phyloP scores from a whole-genome alignment of 2,329 filamentous ascomycete species.

The Aspergillus amoenus region DNA sequence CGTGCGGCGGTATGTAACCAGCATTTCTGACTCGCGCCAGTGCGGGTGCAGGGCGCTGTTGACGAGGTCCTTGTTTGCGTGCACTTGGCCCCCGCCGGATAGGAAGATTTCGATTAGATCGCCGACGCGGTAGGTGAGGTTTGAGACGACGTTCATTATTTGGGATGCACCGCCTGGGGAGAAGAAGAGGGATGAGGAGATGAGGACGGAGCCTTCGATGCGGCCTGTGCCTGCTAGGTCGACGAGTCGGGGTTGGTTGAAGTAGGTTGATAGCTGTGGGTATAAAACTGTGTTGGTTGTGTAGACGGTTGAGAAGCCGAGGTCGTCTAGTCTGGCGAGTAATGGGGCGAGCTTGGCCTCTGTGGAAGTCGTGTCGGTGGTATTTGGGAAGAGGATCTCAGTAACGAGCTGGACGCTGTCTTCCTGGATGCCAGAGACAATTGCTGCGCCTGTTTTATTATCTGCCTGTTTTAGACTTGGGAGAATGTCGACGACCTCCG shows the following conservation, averaged over 20 bases:
- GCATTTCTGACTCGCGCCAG: neutral
- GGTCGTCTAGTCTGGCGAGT: neutral
- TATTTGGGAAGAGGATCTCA: neutral
- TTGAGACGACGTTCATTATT: neutral
- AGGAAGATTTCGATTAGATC: neutral
- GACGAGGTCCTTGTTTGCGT: neutral
- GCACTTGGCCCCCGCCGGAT: neutral
- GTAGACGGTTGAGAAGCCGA: neutral
- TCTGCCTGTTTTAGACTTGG: neutral
- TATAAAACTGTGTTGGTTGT: neutral
- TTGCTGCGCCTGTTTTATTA: neutral
- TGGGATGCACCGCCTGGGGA: neutral
- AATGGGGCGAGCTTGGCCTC: neutral
- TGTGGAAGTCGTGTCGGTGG: neutral
- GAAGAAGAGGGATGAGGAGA: neutral
- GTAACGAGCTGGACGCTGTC: neutral
- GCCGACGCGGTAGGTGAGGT: neutral
- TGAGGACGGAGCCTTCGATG: neutral
- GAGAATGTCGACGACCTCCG: neutral
- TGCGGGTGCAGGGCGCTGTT: neutral
- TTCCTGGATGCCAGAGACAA: neutral
- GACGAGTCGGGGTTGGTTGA: neutral
- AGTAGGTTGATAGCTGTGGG: neutral
- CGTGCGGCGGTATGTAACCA: neutral
- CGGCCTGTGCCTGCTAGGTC: neutral